Evolutionary conservation across 1,284 basidiomycete species (phyloP), one percentile per base, ranked within the genome.

Genomic region (Sporisorium graminicola): DNA sequence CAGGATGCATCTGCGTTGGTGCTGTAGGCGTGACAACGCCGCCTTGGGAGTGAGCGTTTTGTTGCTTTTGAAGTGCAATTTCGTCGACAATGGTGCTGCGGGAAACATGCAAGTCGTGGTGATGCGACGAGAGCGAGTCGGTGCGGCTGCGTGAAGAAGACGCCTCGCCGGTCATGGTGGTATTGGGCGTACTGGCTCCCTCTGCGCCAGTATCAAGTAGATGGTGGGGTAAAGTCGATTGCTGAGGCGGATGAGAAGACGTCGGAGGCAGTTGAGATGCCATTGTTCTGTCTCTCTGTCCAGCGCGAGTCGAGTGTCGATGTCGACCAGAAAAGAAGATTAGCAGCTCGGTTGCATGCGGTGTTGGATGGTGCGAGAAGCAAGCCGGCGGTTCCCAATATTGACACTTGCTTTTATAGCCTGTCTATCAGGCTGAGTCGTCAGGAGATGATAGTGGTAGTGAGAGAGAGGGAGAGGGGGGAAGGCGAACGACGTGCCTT

Each of bases 41-140:
- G 22, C n/a, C 20, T 16, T n/a, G n/a, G n/a, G 31, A 22, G 5
- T 68, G 3, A 27, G n/a, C 14, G 10, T 27, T 13, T 14, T 37
- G 46, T 26, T 47, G 24, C 26, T 50, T 37, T 20, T 3, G 35
- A 13, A 9, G 35, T 3, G 12, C 35, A 13, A 13, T 9, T n/a
- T 58, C 63, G 26, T 57, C 51, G 33, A 65, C 46, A 12, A 66
- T 49, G 24, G 70, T 73, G 47, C 52, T 55, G 52, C 20, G 56
- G 7, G 63, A 58, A 44, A 54, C n/a, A 44, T 54, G 66, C 22
- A 56, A 63, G 42, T 49, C 26, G 40, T 70, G 67, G 7, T 59
- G 29, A 31, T 31, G 61, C 7, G 69, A 72, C 1, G 69, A 65
- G 12, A 37, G 18, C n/a, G 69, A 72, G 43, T 65, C 59, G 52